Evolutionary conservation across 2,329 filamentous ascomycete genomes (phyloP), one percentile per base, ranked within the genome.

Genomic region (Madurella fahalii): DNA sequence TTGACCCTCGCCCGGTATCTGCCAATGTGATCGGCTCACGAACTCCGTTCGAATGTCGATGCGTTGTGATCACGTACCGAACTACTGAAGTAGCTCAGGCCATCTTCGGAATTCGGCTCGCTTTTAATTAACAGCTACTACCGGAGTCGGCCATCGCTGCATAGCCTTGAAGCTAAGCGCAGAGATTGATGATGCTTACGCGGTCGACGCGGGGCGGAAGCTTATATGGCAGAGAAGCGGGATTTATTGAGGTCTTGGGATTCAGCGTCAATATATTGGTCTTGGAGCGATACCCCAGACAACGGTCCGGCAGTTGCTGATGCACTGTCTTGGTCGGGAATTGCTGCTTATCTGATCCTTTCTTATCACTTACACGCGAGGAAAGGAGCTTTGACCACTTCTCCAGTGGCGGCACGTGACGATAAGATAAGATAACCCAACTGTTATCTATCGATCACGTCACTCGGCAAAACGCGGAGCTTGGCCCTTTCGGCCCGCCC

Each of bases 151-250:
- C 39, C 39, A 31, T 48, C 40, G 5, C 15, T 49, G 40, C 25
- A 5, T 39, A 15, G 16, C 12, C 13, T 41, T 40, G 40, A 15
- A 25, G 25, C 25, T 25, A 25, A 25, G n/a, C 34, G 18, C 37
- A n/a, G 16, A 25, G 17, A 47, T 42, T 49, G 20, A 51, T 48
- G 47, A 47, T 18, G 56, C 56, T 56, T 53, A 58, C 56, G 56
- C 53, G 34, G 47, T 52, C 56, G 30, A 20, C 17, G 34, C 17
- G 47, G 49, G 46, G 40, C 47, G 39, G n/a, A 45, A 44, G 17
- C 20, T 44, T 18, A 18, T 16, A 39, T 39, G 15, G 39, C 11
- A 18, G 17, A n/a, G 30, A 52, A 47, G 43, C 50, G 43, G 43
- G 50, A 47, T 42, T 52, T 4, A 25, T 17, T 7, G 13, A 12